Conservation (phyloP, 306 rosid genomes). For the Nissolia schottii region DNA sequence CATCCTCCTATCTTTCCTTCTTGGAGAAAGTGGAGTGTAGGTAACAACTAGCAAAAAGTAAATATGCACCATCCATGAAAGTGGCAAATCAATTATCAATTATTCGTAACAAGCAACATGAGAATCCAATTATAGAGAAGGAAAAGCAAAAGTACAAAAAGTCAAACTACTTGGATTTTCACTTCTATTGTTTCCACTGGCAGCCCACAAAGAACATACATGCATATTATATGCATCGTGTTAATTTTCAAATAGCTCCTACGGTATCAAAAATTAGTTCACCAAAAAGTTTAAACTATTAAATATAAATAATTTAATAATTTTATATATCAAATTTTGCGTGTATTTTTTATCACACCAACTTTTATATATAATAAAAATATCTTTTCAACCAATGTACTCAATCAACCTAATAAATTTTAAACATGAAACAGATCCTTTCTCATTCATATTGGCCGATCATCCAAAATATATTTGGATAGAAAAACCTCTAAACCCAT, state of each 20-base stretch:
- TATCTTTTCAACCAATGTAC: not conserved
- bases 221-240: not conserved
- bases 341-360: not conserved
- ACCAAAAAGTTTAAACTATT: too few relatives aligned
- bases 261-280: too few relatives aligned
- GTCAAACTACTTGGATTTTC: conserved; percentile 10
- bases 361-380: not conserved
- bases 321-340: too few relatives aligned
- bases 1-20: not conserved
- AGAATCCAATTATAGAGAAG: not conserved
- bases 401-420: not conserved
- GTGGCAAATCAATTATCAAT: not conserved
- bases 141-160: not conserved
- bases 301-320: too few relatives aligned
- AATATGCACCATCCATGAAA: not conserved
- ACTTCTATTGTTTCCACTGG: not conserved
- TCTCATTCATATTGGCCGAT: too few relatives aligned
- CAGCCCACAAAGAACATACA: not conserved
- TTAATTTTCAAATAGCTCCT: too few relatives aligned
- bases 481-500: too few relatives aligned
- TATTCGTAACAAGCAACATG: not conserved
- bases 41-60: not conserved
- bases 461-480: too few relatives aligned
- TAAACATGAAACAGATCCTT: too few relatives aligned
- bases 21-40: not conserved